Evolutionary conservation across 371 early-diverging fungal species (phyloP).

Genomic region (Conidiobolus incongruus): DNA sequence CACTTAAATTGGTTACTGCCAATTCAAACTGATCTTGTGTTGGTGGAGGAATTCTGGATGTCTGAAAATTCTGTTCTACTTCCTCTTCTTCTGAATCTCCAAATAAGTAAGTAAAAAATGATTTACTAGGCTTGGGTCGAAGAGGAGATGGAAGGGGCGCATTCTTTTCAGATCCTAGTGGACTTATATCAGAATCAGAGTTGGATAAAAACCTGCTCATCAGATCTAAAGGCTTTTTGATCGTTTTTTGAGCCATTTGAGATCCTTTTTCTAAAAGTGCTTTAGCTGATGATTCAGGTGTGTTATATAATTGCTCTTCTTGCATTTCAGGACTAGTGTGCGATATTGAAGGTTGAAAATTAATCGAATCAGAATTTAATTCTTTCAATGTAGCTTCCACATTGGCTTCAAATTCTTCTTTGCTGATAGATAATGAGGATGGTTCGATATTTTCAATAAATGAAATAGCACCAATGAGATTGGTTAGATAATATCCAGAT

Average conservation of each 20-base stretch:
- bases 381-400: constrained; percentile 1
- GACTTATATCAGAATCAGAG: not conserved
- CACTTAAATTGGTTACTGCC: not conserved
- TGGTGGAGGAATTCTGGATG: not conserved
- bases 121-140: not conserved
- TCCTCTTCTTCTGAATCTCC: not conserved
- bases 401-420: constrained; percentile 31
- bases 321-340: not conserved
- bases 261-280: not conserved
- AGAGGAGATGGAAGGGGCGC: no score
- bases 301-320: not conserved
- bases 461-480: constrained; percentile 34
- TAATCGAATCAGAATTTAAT: not conserved
- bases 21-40: not conserved
- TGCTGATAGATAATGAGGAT: constrained; percentile 38
- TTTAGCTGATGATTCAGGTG: not conserved
- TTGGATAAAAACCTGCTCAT: not conserved
- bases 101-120: not conserved
- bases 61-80: not conserved
- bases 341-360: not conserved
- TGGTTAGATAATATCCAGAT: constrained; percentile 65
- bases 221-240: constrained; percentile 1
- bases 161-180: not conserved
- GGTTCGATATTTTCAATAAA: constrained; percentile 41
- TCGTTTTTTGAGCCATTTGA: not conserved